Conservation (phyloP, 306 rosid species). For the Coriaria nepalensis region DNA sequence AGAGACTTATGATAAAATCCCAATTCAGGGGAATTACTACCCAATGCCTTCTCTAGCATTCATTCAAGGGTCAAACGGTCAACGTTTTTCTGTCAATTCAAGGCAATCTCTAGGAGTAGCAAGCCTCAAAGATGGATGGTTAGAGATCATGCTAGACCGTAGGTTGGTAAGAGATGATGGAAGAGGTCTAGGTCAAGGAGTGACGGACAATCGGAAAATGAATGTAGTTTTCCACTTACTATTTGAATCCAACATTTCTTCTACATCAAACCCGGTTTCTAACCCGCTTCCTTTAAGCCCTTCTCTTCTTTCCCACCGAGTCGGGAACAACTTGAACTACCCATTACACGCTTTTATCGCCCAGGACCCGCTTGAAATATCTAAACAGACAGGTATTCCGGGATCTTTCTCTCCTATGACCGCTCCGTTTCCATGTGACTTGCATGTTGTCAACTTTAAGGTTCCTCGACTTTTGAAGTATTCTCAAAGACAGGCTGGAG, state of each 20-base stretch:
- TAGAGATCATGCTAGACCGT: slow-evolving; percentile 97
- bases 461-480: slow-evolving; percentile 67
- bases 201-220: slow-evolving; percentile 80
- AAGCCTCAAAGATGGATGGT: slow-evolving; percentile 80
- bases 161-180: slow-evolving; percentile 84
- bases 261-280: slow-evolving; percentile 33
- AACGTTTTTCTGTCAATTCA: slow-evolving; percentile 76
- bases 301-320: slow-evolving; percentile 72
- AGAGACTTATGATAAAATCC: slow-evolving; percentile 88
- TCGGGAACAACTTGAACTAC: slow-evolving; percentile 69
- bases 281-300: slow-evolving; percentile 47
- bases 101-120: slow-evolving; percentile 89
- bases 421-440: slow-evolving; percentile 75
- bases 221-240: slow-evolving; percentile 77
- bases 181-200: slow-evolving; percentile 97
- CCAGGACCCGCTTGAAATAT: slow-evolving; percentile 47
- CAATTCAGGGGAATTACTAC: slow-evolving; percentile 90
- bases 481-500: slow-evolving; percentile 42
- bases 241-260: slow-evolving; percentile 55
- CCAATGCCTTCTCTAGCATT: slow-evolving; percentile 93
- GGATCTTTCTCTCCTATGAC: slow-evolving; percentile 73
- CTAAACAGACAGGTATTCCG: slow-evolving; percentile 38
- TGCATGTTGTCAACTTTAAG: slow-evolving; percentile 86
- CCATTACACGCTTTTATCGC: slow-evolving; percentile 72
- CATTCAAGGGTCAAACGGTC: slow-evolving; percentile 69